Evolutionary conservation across 192 early-diverging fungal genomes (phyloP), one percentile per base, ranked within the genome.

Genomic region (Entomortierella parvispora): DNA sequence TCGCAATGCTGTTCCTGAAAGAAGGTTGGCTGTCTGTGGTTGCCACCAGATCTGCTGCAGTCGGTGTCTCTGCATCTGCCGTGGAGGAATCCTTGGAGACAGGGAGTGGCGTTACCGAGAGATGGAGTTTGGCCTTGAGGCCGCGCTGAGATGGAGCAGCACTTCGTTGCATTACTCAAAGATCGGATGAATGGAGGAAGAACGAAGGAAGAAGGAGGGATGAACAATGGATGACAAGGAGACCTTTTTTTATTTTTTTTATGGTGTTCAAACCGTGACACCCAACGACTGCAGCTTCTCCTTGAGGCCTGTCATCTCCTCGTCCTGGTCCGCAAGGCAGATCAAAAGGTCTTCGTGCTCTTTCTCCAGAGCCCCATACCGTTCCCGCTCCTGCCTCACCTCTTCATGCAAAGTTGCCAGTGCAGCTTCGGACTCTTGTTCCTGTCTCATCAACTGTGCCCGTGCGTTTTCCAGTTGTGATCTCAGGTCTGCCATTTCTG

Each of bases 311-410:
- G 59, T 77, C 42, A 77, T 46, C 43, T 77, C 74, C 29, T 85
- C 85, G 59, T 95, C 94, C 68, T 94, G 93, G 49, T 97, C 95
- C 2, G 92, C 93, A 62, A 96, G 68, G 55, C 88, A 93, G 31
- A 94, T 88, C 37, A 96, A 81, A 57, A 96, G 67, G 68, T 97
- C 95, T 57, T 95, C 95, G 53, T 93, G 92, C 64, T 95, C 93
- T 69, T 89, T 87, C 64, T 82, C 68, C 44, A 91, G 62, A 63
- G 86, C 37, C 69, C 61, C 58, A 65, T 82, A n/a, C 63, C 80
- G 40, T 18, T 46, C 61, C 42, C 47, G 55, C 23, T 62, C 45
- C 47, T 29, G 57, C 25, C 31, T 62, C 9, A 48, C 31, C 23
- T 69, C 56, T n/a, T 65, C 44, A 5, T 32, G 40, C 31, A 57